These are phyloP conservation scores for Dillenia suffruticosa DNA, from an alignment of 164 flowering plant genomes.

Conservation along the genomic window DNA sequence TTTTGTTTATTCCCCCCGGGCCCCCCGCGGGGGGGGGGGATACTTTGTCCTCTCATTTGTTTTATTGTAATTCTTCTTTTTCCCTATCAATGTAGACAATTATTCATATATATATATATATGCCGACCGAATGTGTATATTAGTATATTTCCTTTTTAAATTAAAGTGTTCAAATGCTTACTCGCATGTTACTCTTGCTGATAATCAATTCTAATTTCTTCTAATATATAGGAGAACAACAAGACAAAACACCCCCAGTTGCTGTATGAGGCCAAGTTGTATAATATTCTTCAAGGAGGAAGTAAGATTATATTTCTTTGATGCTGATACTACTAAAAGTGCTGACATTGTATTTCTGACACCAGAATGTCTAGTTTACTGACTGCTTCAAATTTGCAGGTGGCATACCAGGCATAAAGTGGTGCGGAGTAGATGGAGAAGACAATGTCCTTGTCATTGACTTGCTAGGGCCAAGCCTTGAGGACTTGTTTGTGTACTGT, in stretches of 20 bases:
- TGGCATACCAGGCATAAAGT: constrained; percentile 80
- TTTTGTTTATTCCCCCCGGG: too few relatives aligned
- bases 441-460: constrained; percentile 85
- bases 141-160: too few relatives aligned
- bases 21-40: too few relatives aligned
- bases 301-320: constrained; percentile 39
- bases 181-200: too few relatives aligned
- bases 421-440: constrained; percentile 90
- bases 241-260: constrained; percentile 96
- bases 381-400: constrained; percentile 29
- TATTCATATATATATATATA: too few relatives aligned
- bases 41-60: too few relatives aligned
- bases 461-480: constrained; percentile 96
- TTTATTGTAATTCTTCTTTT: too few relatives aligned
- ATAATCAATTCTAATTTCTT: not conserved
- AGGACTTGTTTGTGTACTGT: constrained; percentile 92
- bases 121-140: too few relatives aligned
- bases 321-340: too few relatives aligned
- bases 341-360: too few relatives aligned
- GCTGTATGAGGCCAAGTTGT: constrained; percentile 94
- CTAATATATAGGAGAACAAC: constrained; percentile 65
- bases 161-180: too few relatives aligned
- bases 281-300: constrained; percentile 89
- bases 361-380: not conserved
- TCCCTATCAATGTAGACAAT: too few relatives aligned